phyloP scores from a whole-genome alignment of 805 yeast species.

The Naumovozyma baii region DNA sequence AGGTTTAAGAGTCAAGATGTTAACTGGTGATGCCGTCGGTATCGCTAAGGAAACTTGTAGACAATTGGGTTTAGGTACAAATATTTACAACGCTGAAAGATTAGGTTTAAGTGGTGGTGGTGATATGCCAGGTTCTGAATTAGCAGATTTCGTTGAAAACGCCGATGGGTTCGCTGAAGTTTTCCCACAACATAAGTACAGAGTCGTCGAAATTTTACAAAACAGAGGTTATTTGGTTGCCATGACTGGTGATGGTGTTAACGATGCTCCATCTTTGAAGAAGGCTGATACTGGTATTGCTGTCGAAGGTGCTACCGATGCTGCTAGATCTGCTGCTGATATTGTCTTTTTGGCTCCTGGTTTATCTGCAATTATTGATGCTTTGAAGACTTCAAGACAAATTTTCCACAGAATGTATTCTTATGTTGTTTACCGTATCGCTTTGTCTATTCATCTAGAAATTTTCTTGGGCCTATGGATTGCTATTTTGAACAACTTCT shows the following conservation, averaged over 20 bases:
- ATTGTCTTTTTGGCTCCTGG: constrained; percentile 93
- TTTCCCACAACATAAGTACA: constrained; percentile 96
- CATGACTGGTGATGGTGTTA: constrained; percentile 99
- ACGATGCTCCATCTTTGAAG: constrained; percentile 96
- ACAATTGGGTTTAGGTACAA: constrained; percentile 93
- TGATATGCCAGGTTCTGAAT: constrained; percentile 94
- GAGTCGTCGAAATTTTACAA: constrained; percentile 91
- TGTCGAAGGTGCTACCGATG: constrained; percentile 96
- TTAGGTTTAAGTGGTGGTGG: constrained; percentile 94
- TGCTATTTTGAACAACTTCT: constrained; percentile 79
- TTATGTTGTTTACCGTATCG: constrained; percentile 96
- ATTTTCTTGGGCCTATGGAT: constrained; percentile 93
- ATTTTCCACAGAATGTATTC: constrained; percentile 99
- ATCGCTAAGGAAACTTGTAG: constrained; percentile 97
- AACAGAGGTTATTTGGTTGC: constrained; percentile 95
- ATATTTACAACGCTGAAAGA: constrained; percentile 94
- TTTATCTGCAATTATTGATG: constrained; percentile 89
- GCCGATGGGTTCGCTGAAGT: constrained; percentile 98
- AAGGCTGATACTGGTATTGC: constrained; percentile 96
- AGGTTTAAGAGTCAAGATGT: constrained; percentile 94
- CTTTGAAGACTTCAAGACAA: constrained; percentile 89
- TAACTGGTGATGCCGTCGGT: constrained; percentile 99
- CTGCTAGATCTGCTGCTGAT: constrained; percentile 95
- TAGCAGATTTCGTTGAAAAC: constrained; percentile 93
- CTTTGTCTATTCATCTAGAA: constrained; percentile 89